A percentile compares a stretch with the other conserved stretches of the same genome.
Conservation (phyloP, 202 grass and related monocot genomes). For the Miscanthus sacchariflorus region DNA sequence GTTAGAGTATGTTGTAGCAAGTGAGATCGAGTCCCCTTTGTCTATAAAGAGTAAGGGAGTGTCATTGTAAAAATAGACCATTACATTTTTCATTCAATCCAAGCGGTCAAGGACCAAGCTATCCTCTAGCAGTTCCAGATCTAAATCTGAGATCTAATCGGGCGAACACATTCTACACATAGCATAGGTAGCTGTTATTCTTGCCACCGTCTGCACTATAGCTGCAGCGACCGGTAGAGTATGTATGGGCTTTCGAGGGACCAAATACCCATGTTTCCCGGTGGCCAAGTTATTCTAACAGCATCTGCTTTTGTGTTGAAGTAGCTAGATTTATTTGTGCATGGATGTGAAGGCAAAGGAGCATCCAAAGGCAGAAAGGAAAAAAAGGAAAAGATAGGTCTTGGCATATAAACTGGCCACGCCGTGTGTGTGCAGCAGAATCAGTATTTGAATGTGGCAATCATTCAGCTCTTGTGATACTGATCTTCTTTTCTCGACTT, state of each 20-base stretch:
- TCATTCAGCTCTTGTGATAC: constrained; percentile 34
- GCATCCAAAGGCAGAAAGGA: constrained; percentile 22
- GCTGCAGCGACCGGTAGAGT: neutral
- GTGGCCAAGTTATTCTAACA: constrained; percentile 40
- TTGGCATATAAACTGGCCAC: constrained; percentile 37
- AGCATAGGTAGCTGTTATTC: neutral
- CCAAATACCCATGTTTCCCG: constrained; percentile 42
- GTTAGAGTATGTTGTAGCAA: too few species aligned
- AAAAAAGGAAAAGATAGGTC: constrained; percentile 17
- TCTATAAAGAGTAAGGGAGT: too few species aligned
- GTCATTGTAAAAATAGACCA: too few species aligned
- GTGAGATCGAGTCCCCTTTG: too few species aligned
- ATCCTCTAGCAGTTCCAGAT: too few species aligned
- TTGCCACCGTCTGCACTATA: constrained; percentile 2
- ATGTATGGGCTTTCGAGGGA: neutral
- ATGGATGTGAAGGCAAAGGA: constrained; percentile 48
- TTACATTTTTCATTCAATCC: too few species aligned
- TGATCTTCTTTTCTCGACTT: neutral
- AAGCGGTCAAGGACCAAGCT: too few species aligned
- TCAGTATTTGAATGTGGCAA: constrained; percentile 17
- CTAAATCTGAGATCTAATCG: too few species aligned
- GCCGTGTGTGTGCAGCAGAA: constrained; percentile 16
- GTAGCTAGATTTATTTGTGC: constrained; percentile 17
- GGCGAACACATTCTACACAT: too few species aligned
- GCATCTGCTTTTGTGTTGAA: constrained; percentile 40